Evolutionary conservation across 2,329 filamentous ascomycete species (phyloP).

Genomic region (Knoxdaviesia capensis): DNA sequence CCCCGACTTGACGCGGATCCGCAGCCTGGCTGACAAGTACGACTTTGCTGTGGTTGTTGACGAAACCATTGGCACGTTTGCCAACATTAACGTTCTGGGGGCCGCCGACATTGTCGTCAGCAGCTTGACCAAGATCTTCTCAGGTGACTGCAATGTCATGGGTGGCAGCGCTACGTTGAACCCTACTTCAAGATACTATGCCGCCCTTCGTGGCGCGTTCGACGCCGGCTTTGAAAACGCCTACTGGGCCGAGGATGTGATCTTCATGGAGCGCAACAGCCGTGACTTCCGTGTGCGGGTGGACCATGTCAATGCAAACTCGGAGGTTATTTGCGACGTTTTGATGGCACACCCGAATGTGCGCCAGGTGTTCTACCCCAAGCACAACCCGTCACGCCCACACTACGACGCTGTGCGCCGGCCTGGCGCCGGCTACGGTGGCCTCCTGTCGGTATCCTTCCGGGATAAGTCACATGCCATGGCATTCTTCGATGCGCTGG

Average conservation of each 20-base stretch:
- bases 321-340: conserved; percentile 62
- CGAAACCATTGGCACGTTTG: conserved; percentile 90
- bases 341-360: conserved; percentile 41
- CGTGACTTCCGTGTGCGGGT: conserved; percentile 75
- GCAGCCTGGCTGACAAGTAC: conserved; percentile 57
- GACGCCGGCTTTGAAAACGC: conserved; percentile 59
- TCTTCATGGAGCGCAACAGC: conserved; percentile 93
- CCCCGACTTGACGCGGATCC: conserved; percentile 69
- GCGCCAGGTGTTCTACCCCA: conserved; percentile 73
- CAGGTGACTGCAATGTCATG: conserved; percentile 96
- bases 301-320: conserved; percentile 66
- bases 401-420: conserved; percentile 66
- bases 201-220: conserved; percentile 44
- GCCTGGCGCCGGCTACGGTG: conserved; percentile 67
- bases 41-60: conserved; percentile 84
- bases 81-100: conserved; percentile 83
- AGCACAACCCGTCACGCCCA: conserved; percentile 44
- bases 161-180: conserved; percentile 56
- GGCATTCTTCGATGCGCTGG: conserved; percentile 66
- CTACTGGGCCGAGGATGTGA: conserved; percentile 82
- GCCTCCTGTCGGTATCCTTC: conserved; percentile 72
- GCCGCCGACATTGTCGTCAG: conserved; percentile 84
- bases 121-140: conserved; percentile 92
- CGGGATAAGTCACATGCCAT: conserved; percentile 48
- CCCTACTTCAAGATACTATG: conserved; percentile 49